Conservation (phyloP, 768 basidiomycete species). For the Dacryopinax spathularia region DNA sequence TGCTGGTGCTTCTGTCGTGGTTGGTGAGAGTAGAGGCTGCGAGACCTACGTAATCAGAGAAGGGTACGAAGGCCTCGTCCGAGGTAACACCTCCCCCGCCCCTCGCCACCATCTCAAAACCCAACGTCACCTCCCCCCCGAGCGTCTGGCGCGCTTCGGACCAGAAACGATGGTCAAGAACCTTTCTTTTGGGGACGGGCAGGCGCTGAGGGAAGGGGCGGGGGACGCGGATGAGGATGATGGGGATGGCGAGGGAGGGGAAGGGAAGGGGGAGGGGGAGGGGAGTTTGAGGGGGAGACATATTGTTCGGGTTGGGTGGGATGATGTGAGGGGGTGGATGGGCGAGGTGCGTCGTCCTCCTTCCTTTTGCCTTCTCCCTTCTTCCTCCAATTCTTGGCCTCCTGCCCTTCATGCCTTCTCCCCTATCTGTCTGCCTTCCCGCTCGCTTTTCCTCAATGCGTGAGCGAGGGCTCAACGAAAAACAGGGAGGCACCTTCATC, state of each 20-base stretch:
- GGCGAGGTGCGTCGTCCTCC: conserved; percentile 43
- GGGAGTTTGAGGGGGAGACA: conserved; percentile 76
- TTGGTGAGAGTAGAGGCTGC: conserved; percentile 51
- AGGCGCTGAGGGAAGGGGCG: conserved; percentile 55
- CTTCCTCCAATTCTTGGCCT: background rate
- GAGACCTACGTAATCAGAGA: conserved; percentile 94
- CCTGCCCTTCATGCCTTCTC: too few relatives aligned
- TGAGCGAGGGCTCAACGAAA: too few relatives aligned
- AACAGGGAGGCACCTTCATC: conserved; percentile 83
- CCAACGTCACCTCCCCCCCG: conserved; percentile 10
- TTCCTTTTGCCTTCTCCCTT: background rate
- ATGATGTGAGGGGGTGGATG: conserved; percentile 93
- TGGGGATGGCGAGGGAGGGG: conserved; percentile 46
- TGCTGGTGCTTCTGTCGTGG: background rate
- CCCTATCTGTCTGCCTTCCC: too few relatives aligned
- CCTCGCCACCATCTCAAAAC: conserved; percentile 12
- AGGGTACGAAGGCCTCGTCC: conserved; percentile 94
- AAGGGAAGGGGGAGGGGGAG: conserved; percentile 64
- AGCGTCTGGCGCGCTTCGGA: conserved; percentile 18
- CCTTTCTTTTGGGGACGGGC: conserved; percentile 70
- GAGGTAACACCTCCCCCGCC: conserved; percentile 49
- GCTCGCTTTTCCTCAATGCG: too few relatives aligned
- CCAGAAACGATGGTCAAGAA: conserved; percentile 39
- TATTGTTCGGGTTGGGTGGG: conserved; percentile 93
- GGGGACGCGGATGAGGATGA: conserved; percentile 50